Percentiles rank a stretch among this genome's conserved stretches.
phyloP scores from a whole-genome alignment of 108 stramenopile genomes.

The Fistulifera solaris region DNA sequence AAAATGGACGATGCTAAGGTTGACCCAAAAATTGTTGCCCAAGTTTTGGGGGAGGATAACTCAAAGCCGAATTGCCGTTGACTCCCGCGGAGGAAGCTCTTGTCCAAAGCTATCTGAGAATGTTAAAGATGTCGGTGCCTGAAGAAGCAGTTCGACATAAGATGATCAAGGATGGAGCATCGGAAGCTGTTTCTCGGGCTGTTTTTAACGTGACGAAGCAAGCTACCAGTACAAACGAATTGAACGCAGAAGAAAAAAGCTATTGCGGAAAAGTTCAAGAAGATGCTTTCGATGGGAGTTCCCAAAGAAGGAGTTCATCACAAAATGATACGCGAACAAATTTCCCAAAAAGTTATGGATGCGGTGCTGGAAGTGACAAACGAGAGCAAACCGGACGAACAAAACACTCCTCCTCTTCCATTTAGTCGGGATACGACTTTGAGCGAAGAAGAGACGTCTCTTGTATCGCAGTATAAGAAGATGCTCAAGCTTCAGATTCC shows the following conservation, averaged over 20 bases:
- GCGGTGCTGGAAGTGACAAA: neutral
- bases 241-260: slow-evolving; percentile 13
- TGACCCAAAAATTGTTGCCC: neutral
- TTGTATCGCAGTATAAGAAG: slow-evolving; percentile 46
- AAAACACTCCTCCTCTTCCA: too few species aligned
- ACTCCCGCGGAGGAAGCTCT: slow-evolving; percentile 38
- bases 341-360: slow-evolving; percentile 25
- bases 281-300: slow-evolving; percentile 26
- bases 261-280: slow-evolving; percentile 11
- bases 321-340: slow-evolving; percentile 34
- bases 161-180: slow-evolving; percentile 73
- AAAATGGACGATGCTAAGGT: too few species aligned
- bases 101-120: slow-evolving; percentile 38
- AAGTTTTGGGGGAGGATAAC: slow-evolving; percentile 10
- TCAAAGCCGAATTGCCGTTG: neutral
- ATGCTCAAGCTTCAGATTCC: slow-evolving; percentile 67
- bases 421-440: too few species aligned
- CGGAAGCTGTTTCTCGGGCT: slow-evolving; percentile 47
- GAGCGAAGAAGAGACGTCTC: slow-evolving; percentile 40
- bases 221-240: neutral
- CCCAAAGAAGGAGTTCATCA: slow-evolving; percentile 36
- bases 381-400: slow-evolving; percentile 5
- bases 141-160: slow-evolving; percentile 62
- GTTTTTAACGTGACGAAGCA: slow-evolving; percentile 12
- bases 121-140: slow-evolving; percentile 51